These are phyloP conservation scores for Capsicum baccatum DNA, from an alignment of 257 asterid genomes.

Conservation along the genomic window DNA sequence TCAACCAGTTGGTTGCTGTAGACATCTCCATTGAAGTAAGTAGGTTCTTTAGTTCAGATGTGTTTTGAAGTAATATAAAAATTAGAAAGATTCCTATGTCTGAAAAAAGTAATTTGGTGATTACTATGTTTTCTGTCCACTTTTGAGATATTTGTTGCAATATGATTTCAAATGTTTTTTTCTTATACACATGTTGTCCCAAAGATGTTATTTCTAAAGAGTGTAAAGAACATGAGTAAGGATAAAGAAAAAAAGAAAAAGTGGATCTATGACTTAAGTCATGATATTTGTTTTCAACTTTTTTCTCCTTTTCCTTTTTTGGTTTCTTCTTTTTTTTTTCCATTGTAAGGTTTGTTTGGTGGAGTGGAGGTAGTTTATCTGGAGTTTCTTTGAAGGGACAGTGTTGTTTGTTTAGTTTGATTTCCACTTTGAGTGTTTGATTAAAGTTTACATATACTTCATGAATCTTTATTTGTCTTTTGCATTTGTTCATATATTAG, in stretches of 20 bases:
- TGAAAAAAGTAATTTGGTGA: conserved; percentile 24
- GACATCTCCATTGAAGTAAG: background rate
- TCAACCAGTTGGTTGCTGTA: background rate
- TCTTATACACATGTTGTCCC: conserved; percentile 45
- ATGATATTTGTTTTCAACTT: conserved; percentile 44
- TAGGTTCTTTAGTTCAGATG: conserved; percentile 5
- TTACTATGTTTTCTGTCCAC: conserved; percentile 19
- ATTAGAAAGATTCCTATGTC: conserved; percentile 1
- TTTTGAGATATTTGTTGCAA: conserved; percentile 33
- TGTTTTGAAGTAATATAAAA: conserved; percentile 14
- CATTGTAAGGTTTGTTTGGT: conserved; percentile 69
- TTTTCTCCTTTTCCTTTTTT: conserved; percentile 31
- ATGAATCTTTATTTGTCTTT: conserved; percentile 34
- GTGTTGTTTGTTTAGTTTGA: conserved; percentile 47
- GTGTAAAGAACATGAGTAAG: conserved; percentile 56
- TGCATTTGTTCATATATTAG: conserved; percentile 32
- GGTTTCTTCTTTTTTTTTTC: conserved; percentile 34
- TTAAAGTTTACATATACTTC: conserved; percentile 42
- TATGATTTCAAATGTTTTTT: conserved; percentile 39
- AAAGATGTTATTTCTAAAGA: conserved; percentile 42
- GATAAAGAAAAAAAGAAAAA: conserved; percentile 54
- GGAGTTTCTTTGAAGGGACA: conserved; percentile 83
- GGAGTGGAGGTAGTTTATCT: conserved; percentile 89
- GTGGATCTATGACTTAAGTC: conserved; percentile 48
- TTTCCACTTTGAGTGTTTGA: conserved; percentile 40